These are phyloP conservation scores for Aspergillus ochraceus DNA, from an alignment of 2,329 filamentous ascomycete species.

Conservation along the genomic window DNA sequence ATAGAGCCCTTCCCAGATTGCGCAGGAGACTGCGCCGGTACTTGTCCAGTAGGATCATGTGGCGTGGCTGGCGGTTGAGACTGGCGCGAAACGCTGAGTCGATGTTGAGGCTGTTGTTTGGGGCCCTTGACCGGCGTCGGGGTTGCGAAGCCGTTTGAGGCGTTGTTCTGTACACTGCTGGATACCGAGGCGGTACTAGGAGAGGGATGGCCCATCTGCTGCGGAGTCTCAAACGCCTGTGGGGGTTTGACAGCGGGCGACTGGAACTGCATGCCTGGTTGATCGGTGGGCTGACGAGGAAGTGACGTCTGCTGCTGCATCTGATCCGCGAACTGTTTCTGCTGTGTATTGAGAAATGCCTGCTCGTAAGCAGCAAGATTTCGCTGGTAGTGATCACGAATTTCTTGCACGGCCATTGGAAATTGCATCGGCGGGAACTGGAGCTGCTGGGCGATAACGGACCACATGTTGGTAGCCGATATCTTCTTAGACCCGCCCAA, in stretches of 20 bases:
- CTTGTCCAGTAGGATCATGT: conserved; percentile 28
- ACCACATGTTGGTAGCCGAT: conserved; percentile 70
- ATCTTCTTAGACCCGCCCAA: conserved; percentile 75
- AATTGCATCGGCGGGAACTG: conserved; percentile 61
- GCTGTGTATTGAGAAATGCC: conserved; percentile 45
- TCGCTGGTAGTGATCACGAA: conserved; percentile 71
- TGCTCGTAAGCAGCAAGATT: conserved; percentile 76
- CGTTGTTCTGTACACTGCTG: conserved; percentile 31
- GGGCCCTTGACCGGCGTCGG: conserved; percentile 36
- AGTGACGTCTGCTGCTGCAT: conserved; percentile 45
- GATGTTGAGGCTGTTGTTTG: conserved; percentile 32
- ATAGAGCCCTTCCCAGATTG: conserved; percentile 28
- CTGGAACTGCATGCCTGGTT: conserved; percentile 45
- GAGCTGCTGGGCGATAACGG: conserved; percentile 65
- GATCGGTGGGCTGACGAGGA: conserved; percentile 38
- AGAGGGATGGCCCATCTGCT: conserved; percentile 34
- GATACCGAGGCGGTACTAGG: conserved; percentile 31
- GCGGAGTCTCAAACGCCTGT: conserved; percentile 46
- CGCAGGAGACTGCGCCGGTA: conserved; percentile 29
- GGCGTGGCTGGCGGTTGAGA: conserved; percentile 34
- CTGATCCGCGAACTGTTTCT: conserved; percentile 45
- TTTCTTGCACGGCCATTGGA: conserved; percentile 66
- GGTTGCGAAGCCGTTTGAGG: conserved; percentile 42
- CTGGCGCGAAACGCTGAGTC: conserved; percentile 33
- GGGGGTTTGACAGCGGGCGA: conserved; percentile 50